phyloP scores from a whole-genome alignment of 2,329 filamentous ascomycete species.

The Cladorrhinum sp. region DNA sequence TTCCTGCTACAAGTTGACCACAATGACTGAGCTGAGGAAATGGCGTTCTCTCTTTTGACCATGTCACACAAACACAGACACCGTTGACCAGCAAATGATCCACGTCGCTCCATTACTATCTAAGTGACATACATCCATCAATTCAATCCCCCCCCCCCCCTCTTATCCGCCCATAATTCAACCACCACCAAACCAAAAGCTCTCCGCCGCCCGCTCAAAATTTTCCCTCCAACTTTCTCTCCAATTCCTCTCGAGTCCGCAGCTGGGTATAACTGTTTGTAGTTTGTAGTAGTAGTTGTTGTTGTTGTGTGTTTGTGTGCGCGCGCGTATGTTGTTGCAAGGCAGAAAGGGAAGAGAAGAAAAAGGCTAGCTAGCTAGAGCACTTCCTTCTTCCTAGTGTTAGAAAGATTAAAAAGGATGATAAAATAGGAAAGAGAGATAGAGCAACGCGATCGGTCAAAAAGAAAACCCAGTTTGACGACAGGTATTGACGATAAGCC shows the following conservation, averaged over 20 bases:
- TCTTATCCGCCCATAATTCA: not conserved
- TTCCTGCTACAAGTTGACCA: too few relatives aligned
- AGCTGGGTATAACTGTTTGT: not conserved
- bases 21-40: not conserved
- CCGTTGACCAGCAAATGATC: not conserved
- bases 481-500: not conserved
- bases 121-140: not conserved
- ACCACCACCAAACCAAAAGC: not conserved
- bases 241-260: not conserved
- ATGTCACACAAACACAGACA: not conserved
- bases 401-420: not conserved
- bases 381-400: not conserved
- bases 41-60: too few relatives aligned
- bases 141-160: not conserved
- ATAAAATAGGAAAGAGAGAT: not conserved
- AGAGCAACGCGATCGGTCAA: not conserved
- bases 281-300: not conserved
- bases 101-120: not conserved
- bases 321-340: not conserved
- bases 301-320: too few relatives aligned
- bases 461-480: not conserved
- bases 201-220: not conserved
- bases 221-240: not conserved
- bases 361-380: not conserved
- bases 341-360: not conserved